Conservation (phyloP, 169 alveolate species). For the Miamiensis avidus region DNA sequence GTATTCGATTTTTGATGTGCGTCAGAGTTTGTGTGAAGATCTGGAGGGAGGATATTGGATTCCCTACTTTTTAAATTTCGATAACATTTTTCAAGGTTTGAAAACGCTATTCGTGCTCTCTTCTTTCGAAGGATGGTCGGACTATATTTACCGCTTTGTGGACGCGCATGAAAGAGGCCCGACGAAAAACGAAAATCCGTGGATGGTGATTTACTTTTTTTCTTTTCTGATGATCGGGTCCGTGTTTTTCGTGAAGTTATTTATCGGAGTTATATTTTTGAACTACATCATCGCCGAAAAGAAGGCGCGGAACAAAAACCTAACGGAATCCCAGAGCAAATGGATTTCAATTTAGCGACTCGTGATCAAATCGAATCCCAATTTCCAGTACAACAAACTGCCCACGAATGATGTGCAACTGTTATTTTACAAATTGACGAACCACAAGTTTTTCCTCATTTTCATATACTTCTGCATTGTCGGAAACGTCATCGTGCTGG, state of each 20-base stretch:
- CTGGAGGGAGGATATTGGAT: conserved; percentile 40
- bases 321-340: background rate
- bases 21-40: background rate
- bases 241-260: conserved; percentile 51
- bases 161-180: conserved; percentile 59
- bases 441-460: background rate
- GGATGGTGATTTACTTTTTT: conserved; percentile 75
- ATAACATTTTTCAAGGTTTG: conserved; percentile 76
- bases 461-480: background rate
- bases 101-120: conserved; percentile 76
- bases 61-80: conserved; percentile 61
- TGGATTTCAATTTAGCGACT: conserved; percentile 18
- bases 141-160: conserved; percentile 61
- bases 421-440: background rate
- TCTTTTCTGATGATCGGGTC: conserved; percentile 75
- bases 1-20: conserved; percentile 37
- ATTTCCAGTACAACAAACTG: background rate
- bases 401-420: background rate
- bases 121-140: conserved; percentile 88
- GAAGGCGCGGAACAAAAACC: conserved; percentile 15
- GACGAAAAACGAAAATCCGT: conserved; percentile 44
- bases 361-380: conserved; percentile 1
- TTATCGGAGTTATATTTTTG: conserved; percentile 9
- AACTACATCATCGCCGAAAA: conserved; percentile 7
- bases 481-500: background rate